Base-by-base conservation (phyloP, 495 filamentous ascomycete species). In the Penicillium salamii region DNA sequence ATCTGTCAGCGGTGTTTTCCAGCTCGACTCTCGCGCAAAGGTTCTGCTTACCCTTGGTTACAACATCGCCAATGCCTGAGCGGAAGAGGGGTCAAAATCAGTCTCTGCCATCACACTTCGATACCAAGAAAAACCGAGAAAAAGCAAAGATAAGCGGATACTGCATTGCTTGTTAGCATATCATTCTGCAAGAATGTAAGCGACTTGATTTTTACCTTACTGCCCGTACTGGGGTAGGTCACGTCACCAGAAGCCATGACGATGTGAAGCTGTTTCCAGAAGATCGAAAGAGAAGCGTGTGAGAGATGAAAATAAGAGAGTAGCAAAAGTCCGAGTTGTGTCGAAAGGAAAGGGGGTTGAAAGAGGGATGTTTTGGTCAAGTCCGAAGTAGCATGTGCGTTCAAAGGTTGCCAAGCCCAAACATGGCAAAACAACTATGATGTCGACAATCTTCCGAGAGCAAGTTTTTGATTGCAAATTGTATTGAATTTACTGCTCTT, bases 151-250 rank as follows among this genome's bases (percentile, higher is more conserved):
- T 17, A n/a, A n/a, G n/a, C n/a, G n/a, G 24, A 50, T 46, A 59
- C 50, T 54, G 44, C 15, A 46, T 17, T 1, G 17, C 33, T 43
- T 32, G 53, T 61, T 42, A 65, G 53, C 42, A 47, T 51, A 24
- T 35, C 38, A 33, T 41, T 24, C 17, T 45, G 40, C 24, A 42
- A 17, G 21, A 54, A 52, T 40, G 45, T 5, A 32, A 5, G 12
- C 29, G 3, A 32, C 18, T 55, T 49, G 37, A 13, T 36, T 15
- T 46, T 29, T 68, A 76, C 72, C 72, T 76, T 68, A 76, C 72
- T 62, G 52, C 64, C 67, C 52, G 70, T 58, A 57, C 67, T 58
- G 37, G 72, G 68, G 49, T 76, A 76, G 59, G 57, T 69, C 57
- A 76, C 69, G 51, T 69, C 60, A 55, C 60, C 59, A 46, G 65